phyloP scores from a whole-genome alignment of 768 basidiomycete species.

The Macrolepiota fuliginosa region DNA sequence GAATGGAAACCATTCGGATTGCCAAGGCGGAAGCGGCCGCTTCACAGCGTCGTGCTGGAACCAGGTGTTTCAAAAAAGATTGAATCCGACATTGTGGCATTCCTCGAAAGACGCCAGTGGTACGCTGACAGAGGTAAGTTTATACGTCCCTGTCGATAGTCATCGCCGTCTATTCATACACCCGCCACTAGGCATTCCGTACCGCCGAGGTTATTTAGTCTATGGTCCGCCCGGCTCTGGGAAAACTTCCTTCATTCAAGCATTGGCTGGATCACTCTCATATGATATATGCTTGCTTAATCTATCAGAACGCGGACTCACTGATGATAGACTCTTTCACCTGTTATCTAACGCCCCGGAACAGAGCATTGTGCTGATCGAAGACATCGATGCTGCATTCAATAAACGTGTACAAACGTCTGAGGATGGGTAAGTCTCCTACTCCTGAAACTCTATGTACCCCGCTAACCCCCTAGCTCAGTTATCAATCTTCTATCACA shows the following conservation, averaged over 20 bases:
- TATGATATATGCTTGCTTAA: constrained; percentile 98
- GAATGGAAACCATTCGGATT: constrained; percentile 97
- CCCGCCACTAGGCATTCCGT: constrained; percentile 82
- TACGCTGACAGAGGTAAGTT: constrained; percentile 87
- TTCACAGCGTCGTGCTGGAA: constrained; percentile 86
- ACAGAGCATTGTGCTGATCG: constrained; percentile 90
- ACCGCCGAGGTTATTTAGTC: constrained; percentile 91
- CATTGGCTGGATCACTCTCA: constrained; percentile 85
- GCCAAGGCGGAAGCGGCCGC: constrained; percentile 80
- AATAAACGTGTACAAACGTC: constrained; percentile 87
- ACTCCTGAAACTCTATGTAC: background rate
- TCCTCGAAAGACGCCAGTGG: constrained; percentile 85
- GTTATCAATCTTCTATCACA: constrained; percentile 93
- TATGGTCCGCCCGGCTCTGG: constrained; percentile 98
- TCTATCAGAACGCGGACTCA: constrained; percentile 91
- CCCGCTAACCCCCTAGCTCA: constrained; percentile 28
- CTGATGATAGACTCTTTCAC: constrained; percentile 95
- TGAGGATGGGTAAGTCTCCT: constrained; percentile 78
- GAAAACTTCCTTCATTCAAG: constrained; percentile 98
- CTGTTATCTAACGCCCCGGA: constrained; percentile 92
- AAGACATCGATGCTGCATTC: constrained; percentile 97
- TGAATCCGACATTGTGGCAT: constrained; percentile 76
- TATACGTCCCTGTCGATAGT: constrained; percentile 19
- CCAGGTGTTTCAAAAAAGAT: constrained; percentile 82
- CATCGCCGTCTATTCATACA: constrained; percentile 1